Percentiles rank a stretch among this genome's conserved stretches.
These are phyloP conservation scores for Magnusiomyces suaveolens DNA, from an alignment of 1,139 yeast species.

Conservation along the genomic window DNA sequence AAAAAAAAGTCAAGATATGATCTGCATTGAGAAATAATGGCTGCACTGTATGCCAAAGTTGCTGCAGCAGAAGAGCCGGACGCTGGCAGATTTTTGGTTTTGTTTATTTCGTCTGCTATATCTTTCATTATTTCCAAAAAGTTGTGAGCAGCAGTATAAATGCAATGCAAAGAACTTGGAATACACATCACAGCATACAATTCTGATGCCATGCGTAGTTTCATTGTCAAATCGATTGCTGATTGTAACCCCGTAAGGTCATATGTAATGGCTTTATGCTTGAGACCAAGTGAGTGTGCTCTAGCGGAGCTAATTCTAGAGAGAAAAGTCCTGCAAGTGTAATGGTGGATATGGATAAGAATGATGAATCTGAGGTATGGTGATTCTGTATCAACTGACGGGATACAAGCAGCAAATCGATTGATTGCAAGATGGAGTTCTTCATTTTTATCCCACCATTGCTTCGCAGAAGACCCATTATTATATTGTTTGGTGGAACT, in stretches of 20 bases:
- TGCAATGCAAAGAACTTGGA: conserved; percentile 19
- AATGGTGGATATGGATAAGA: conserved; percentile 18
- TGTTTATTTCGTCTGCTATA: conserved; percentile 11
- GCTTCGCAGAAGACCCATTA: conserved; percentile 15
- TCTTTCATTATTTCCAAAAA: conserved; percentile 20
- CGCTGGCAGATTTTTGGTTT: background rate
- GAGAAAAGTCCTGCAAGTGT: conserved; percentile 20
- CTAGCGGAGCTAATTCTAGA: conserved; percentile 15
- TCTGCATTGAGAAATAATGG: conserved; percentile 7
- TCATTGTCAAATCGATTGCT: conserved; percentile 19
- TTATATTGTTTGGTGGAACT: conserved; percentile 8
- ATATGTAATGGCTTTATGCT: conserved; percentile 15
- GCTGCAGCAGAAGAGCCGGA: background rate
- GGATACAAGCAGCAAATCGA: conserved; percentile 14
- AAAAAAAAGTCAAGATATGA: conserved; percentile 21
- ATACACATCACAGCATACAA: conserved; percentile 14
- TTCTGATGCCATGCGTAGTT: conserved; percentile 18
- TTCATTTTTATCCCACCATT: conserved; percentile 19
- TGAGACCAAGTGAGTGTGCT: conserved; percentile 9
- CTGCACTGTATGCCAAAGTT: background rate
- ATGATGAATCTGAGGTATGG: conserved; percentile 8
- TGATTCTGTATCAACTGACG: conserved; percentile 4
- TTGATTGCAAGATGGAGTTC: conserved; percentile 16
- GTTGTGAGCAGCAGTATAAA: conserved; percentile 23
- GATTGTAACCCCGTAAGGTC: conserved; percentile 19